Base-by-base conservation (phyloP, 2,329 filamentous ascomycete species). In the Fusarium setosum region DNA sequence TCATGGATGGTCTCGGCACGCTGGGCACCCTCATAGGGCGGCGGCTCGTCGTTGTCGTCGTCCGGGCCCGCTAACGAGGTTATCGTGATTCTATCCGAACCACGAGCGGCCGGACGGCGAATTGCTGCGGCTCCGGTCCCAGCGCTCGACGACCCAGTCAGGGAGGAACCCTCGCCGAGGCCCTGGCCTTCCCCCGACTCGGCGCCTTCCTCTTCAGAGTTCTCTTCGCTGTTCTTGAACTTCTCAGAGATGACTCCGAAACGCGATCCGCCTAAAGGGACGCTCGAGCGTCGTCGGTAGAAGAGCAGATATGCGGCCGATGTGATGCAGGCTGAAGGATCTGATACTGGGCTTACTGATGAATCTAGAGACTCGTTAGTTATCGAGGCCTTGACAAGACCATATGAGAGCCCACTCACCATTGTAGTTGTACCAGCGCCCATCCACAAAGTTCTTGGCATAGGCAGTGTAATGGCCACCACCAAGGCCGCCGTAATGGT, bases 401-500 rank as follows among this genome's bases (percentile, higher is more conserved):
- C 13, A 44, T 6, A 40, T 20, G 23, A 18, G 23, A 8, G 9
- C 5, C 44, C 12, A 79, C 90, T 79, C 83, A 96, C 94, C 95
- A 77, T 99, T 98, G 77, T 96, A 98, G 70, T 96, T 92, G 77
- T 97, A 97, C 96, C 96, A 99, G 76, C 92, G 84, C 57, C 87
- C 87, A 73, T 97, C 93, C 61, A 92, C 84, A 78, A 97, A 97
- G 76, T 97, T 98, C 81, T 93, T 94, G 35, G 94, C 94, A 77
- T 90, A 94, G 24, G 96, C 96, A 18, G 94, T 98, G 80, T 99
- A 99, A 78, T 99, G 96, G 1, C 96, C 96, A 38, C 96, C 96
- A 60, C 94, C 94, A 34, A 99, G 86, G 26, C 94, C 93, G 61
- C 96, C 96, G 75, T 92, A 97, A 77, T 99, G 96, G 75, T 97